These are phyloP conservation scores for Rhodotorula sp. DNA, from an alignment of 1,284 basidiomycete species.

Conservation along the genomic window DNA sequence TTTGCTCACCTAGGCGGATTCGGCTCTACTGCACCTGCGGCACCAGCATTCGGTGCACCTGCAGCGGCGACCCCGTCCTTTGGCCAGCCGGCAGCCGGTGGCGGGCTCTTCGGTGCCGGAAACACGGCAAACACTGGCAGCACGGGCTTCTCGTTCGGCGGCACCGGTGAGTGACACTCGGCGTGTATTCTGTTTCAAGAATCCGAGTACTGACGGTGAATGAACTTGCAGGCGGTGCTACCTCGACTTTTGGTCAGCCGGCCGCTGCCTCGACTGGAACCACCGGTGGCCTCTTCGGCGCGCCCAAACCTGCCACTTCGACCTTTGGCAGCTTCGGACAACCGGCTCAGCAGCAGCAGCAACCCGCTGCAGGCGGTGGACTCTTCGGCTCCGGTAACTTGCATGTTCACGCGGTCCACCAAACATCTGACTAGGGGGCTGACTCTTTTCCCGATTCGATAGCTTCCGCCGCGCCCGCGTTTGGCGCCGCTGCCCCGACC, in stretches of 20 bases:
- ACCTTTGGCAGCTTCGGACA: slow-evolving; percentile 34
- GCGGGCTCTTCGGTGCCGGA: slow-evolving; percentile 28
- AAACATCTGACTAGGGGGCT: neutral
- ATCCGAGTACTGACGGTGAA: too few species aligned
- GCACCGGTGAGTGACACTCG: slow-evolving; percentile 1
- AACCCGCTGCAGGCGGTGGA: slow-evolving; percentile 25
- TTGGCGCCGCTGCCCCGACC: slow-evolving; percentile 10
- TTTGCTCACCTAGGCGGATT: slow-evolving; percentile 24
- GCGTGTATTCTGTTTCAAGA: fast-evolving
- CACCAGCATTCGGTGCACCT: slow-evolving; percentile 27
- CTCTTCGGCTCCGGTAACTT: slow-evolving; percentile 29
- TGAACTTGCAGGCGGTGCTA: slow-evolving; percentile 4
- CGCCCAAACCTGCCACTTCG: slow-evolving; percentile 37
- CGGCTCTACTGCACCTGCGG: slow-evolving; percentile 17
- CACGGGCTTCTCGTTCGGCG: slow-evolving; percentile 38
- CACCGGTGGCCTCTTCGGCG: slow-evolving; percentile 33
- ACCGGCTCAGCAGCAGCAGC: slow-evolving; percentile 23
- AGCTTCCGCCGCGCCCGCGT: slow-evolving; percentile 15
- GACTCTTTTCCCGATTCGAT: neutral
- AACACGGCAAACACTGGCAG: slow-evolving; percentile 6
- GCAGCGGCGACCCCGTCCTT: slow-evolving; percentile 25
- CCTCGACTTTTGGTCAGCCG: slow-evolving; percentile 28
- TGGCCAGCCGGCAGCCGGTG: slow-evolving; percentile 24
- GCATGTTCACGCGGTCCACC: neutral
- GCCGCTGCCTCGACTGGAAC: slow-evolving; percentile 8